Evolutionary conservation across 1,139 yeast species (phyloP).

Genomic region (Torulaspora pretoriensis): DNA sequence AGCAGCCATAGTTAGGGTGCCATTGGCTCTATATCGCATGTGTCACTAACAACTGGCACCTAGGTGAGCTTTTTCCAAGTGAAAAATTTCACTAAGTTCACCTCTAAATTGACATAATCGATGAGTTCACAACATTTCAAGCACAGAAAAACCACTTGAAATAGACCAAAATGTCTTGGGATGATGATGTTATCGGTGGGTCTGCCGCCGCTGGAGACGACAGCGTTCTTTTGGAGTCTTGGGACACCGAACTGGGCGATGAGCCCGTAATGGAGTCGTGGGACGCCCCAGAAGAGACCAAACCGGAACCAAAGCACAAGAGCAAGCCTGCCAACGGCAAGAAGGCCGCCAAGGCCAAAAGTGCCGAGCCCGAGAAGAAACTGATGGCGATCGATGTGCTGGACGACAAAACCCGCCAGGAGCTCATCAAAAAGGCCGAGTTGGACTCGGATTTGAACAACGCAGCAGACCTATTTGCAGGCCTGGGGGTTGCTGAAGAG

Average conservation of each 20-base stretch:
- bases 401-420: conserved; percentile 65
- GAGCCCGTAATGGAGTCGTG: conserved; percentile 78
- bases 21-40: not conserved
- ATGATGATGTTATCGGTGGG: conserved; percentile 87
- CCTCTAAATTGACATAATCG: not conserved
- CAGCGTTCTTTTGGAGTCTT: conserved; percentile 59
- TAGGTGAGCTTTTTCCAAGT: not conserved
- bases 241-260: conserved; percentile 74
- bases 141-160: not conserved
- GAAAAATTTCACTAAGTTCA: not conserved
- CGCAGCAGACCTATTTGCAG: conserved; percentile 89
- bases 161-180: conserved; percentile 41
- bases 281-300: conserved; percentile 54
- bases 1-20: not conserved
- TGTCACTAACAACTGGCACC: not conserved
- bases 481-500: conserved; percentile 67
- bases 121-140: not conserved
- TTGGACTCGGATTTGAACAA: conserved; percentile 80
- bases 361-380: conserved; percentile 34
- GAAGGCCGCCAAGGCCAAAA: conserved; percentile 32
- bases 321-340: conserved; percentile 32
- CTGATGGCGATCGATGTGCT: conserved; percentile 55
- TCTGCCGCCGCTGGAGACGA: conserved; percentile 46
- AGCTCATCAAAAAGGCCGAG: conserved; percentile 74
- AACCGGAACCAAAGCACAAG: conserved; percentile 38